Conservation (phyloP, 2,329 filamentous ascomycete species). For the Rhinocladiella similis region DNA sequence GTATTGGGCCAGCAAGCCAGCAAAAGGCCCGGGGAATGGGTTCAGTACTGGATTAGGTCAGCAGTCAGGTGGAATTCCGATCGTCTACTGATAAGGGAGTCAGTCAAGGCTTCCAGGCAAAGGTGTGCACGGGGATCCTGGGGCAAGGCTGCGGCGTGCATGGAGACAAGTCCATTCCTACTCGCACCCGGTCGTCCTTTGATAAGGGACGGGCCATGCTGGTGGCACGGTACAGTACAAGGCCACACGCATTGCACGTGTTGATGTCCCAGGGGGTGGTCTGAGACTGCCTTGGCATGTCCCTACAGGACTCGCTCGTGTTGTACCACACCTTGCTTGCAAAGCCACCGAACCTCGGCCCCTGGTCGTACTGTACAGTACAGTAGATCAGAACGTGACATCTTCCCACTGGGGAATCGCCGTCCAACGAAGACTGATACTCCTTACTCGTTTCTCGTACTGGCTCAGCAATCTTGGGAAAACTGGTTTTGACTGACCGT, state of each 20-base stretch:
- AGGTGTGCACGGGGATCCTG: neutral
- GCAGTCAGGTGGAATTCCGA: neutral
- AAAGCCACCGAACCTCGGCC: too few species aligned
- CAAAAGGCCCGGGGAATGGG: neutral
- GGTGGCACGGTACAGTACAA: too few species aligned
- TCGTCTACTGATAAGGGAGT: neutral
- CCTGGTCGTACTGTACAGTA: too few species aligned
- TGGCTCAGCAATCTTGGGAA: too few species aligned
- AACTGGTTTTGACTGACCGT: neutral
- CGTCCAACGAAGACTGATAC: too few species aligned
- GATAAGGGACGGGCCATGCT: neutral
- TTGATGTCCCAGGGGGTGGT: neutral
- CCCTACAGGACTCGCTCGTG: too few species aligned
- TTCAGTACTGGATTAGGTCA: neutral
- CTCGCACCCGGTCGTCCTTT: neutral
- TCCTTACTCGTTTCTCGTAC: too few species aligned
- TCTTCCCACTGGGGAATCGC: too few species aligned
- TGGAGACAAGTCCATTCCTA: neutral
- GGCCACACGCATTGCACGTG: too few species aligned
- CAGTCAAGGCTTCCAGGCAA: neutral
- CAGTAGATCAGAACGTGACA: too few species aligned
- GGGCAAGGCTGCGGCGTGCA: neutral
- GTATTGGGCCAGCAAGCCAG: neutral
- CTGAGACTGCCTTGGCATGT: neutral
- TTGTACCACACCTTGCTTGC: too few species aligned